Percentiles rank a stretch among this genome's conserved stretches.
Conservation (phyloP, 495 filamentous ascomycete genomes). For the Aspergillus olivimuriae region DNA sequence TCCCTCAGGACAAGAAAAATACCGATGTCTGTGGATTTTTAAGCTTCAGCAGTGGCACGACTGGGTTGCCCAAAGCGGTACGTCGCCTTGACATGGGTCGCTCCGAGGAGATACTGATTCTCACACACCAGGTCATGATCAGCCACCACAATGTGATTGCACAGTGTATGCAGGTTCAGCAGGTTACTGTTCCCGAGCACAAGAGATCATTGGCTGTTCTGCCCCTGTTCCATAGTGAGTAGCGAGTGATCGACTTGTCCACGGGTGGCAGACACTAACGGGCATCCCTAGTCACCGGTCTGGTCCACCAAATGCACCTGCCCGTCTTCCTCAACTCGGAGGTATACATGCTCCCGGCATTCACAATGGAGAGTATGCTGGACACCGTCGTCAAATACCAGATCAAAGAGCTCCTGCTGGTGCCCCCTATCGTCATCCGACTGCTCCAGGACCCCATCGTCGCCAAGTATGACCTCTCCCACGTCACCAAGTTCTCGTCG, state of each 20-base stretch:
- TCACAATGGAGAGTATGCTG: conserved; percentile 53
- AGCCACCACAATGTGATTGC: conserved; percentile 58
- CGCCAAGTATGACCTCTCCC: conserved; percentile 51
- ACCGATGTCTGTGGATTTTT: conserved; percentile 50
- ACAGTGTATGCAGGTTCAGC: conserved; percentile 51
- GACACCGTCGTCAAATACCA: conserved; percentile 43
- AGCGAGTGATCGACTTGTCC: too few relatives aligned
- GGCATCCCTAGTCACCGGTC: conserved; percentile 48
- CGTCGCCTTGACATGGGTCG: conserved; percentile 23
- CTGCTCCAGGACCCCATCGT: conserved; percentile 59
- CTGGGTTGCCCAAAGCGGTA: conserved; percentile 24
- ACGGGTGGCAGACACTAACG: too few relatives aligned
- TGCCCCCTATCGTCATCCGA: conserved; percentile 64
- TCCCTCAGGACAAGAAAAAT: conserved; percentile 46
- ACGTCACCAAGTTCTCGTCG: conserved; percentile 44
- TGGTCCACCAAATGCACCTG: conserved; percentile 55
- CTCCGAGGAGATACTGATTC: conserved; percentile 35
- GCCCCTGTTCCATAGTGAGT: conserved; percentile 46
- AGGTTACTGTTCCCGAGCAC: conserved; percentile 38
- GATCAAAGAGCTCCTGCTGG: conserved; percentile 56
- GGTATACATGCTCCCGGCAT: conserved; percentile 53
- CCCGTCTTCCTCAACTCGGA: conserved; percentile 50
- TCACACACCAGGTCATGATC: conserved; percentile 45
- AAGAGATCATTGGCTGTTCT: conserved; percentile 47
- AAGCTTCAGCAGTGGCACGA: conserved; percentile 44